These are phyloP conservation scores for Hyphopichia wangnamkhiaoensis DNA, from an alignment of 1,139 yeast species.

Conservation along the genomic window DNA sequence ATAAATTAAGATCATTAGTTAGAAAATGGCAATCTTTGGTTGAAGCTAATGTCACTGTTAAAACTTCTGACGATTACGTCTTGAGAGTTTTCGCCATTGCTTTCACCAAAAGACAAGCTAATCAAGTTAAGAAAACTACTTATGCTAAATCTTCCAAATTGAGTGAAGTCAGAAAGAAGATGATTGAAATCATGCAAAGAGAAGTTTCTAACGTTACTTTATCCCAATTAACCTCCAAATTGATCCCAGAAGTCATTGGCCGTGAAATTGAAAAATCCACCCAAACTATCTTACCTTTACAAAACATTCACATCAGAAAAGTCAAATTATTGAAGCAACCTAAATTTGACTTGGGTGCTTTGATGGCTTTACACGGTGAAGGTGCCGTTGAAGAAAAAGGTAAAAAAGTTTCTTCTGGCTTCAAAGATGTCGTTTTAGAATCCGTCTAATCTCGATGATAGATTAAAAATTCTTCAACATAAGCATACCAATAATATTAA, in stretches of 20 bases:
- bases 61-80: slow-evolving; percentile 52
- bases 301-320: slow-evolving; percentile 55
- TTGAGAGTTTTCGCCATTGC: slow-evolving; percentile 54
- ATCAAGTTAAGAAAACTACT: slow-evolving; percentile 53
- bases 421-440: slow-evolving; percentile 56
- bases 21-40: slow-evolving; percentile 58
- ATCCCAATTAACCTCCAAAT: slow-evolving; percentile 52
- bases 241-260: slow-evolving; percentile 55
- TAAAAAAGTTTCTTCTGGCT: slow-evolving; percentile 50
- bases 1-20: slow-evolving; percentile 53
- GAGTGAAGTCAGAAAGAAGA: slow-evolving; percentile 53
- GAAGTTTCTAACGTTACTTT: slow-evolving; percentile 52
- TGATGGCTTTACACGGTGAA: slow-evolving; percentile 55
- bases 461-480: no score
- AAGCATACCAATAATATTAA: no score
- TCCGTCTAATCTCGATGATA: slow-evolving; percentile 41
- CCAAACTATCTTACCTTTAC: slow-evolving; percentile 53
- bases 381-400: slow-evolving; percentile 53
- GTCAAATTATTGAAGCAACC: slow-evolving; percentile 55
- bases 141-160: slow-evolving; percentile 54
- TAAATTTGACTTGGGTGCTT: slow-evolving; percentile 54
- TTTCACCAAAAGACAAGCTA: slow-evolving; percentile 54
- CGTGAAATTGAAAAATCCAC: slow-evolving; percentile 56
- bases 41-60: slow-evolving; percentile 53
- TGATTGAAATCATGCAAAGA: slow-evolving; percentile 54